Percentiles rank a stretch among this genome's conserved stretches.
Conservation (phyloP, 495 filamentous ascomycete species). For the Rostrohypoxylon terebratum region DNA sequence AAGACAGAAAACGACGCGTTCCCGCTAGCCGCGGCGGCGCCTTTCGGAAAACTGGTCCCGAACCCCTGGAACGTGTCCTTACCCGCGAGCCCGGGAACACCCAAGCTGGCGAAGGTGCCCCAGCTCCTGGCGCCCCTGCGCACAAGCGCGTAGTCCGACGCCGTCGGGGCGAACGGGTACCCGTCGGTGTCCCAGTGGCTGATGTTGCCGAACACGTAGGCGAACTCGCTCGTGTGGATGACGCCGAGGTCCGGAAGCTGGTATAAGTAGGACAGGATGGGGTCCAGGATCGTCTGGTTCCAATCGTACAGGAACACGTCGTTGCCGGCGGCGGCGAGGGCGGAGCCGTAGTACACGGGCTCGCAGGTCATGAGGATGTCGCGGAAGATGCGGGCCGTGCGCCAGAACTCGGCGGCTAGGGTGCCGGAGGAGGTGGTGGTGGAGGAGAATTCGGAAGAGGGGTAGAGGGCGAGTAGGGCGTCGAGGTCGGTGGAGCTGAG, state of each 20-base stretch:
- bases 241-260: slow-evolving; percentile 52
- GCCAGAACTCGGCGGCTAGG: slow-evolving; percentile 56
- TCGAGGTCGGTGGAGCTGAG: slow-evolving; percentile 49
- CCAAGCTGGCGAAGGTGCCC: slow-evolving; percentile 48
- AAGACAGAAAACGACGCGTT: slow-evolving; percentile 39
- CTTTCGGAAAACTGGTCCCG: slow-evolving; percentile 32
- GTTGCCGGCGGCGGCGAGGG: slow-evolving; percentile 49
- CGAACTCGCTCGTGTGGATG: slow-evolving; percentile 60
- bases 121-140: slow-evolving; percentile 48
- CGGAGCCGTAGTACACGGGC: slow-evolving; percentile 54
- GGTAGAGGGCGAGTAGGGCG: slow-evolving; percentile 53
- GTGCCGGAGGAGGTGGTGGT: slow-evolving; percentile 44
- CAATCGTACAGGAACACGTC: slow-evolving; percentile 55
- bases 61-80: slow-evolving; percentile 48
- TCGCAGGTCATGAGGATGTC: slow-evolving; percentile 62
- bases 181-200: slow-evolving; percentile 37
- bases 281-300: slow-evolving; percentile 58
- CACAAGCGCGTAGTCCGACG: slow-evolving; percentile 44
- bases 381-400: slow-evolving; percentile 58
- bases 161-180: slow-evolving; percentile 35
- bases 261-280: slow-evolving; percentile 47
- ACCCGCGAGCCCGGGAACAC: slow-evolving; percentile 33
- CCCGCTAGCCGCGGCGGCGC: background rate
- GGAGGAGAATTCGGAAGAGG: slow-evolving; percentile 51
- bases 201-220: slow-evolving; percentile 58